Conservation (phyloP, 306 rosid genomes). For the Pyrus bretschneideri region DNA sequence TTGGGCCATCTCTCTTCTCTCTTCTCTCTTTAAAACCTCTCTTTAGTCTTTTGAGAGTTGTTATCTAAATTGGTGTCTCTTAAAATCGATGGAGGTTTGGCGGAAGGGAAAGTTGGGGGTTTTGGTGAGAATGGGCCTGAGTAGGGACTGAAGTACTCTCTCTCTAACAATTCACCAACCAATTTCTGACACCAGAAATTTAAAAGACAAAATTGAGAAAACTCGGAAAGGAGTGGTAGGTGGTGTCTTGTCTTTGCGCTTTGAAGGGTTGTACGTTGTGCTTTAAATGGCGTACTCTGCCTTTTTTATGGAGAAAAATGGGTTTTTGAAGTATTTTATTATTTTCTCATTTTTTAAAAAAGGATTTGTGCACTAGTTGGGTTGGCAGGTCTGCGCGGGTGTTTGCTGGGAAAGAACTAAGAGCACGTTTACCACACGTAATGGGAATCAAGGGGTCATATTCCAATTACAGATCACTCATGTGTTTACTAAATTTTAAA, state of each 20-base stretch:
- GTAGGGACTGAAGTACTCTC: neutral
- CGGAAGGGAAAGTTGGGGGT: slow-evolving; percentile 13
- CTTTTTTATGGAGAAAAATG: neutral
- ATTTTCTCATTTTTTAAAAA: too few relatives aligned
- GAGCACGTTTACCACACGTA: too few relatives aligned
- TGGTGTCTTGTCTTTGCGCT: neutral
- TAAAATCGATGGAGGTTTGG: neutral
- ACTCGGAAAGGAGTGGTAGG: neutral
- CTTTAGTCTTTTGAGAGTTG: neutral
- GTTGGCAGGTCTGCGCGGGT: too few relatives aligned
- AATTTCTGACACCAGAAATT: slow-evolving; percentile 20
- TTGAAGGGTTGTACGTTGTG: neutral
- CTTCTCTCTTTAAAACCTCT: neutral
- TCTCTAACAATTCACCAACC: neutral
- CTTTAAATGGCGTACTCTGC: neutral
- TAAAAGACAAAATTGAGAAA: neutral
- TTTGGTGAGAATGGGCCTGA: slow-evolving; percentile 29
- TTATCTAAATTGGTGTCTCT: neutral
- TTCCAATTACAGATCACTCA: too few relatives aligned
- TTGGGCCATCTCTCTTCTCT: slow-evolving; percentile 45
- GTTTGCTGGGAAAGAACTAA: too few relatives aligned
- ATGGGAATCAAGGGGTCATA: too few relatives aligned
- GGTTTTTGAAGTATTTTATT: neutral
- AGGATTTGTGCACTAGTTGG: neutral
- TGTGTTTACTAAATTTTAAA: too few relatives aligned